phyloP scores from a whole-genome alignment of 73 alveolate species.

The Paraurostyla sp. region DNA sequence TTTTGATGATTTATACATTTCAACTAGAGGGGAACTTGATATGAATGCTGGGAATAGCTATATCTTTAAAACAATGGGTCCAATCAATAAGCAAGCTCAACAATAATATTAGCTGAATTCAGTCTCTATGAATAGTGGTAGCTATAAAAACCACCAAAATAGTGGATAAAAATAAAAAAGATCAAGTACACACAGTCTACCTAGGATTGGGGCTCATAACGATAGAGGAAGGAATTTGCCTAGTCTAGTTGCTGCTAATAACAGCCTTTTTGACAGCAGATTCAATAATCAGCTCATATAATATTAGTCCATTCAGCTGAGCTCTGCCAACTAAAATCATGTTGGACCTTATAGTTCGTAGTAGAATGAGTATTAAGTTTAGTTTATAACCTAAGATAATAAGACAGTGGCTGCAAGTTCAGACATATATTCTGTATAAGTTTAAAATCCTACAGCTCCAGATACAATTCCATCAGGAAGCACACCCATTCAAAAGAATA shows the following conservation, averaged over 20 bases:
- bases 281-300: neutral
- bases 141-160: neutral
- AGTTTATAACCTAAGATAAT: neutral
- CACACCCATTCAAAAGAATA: neutral
- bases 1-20: conserved; percentile 42
- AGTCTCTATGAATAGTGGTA: neutral
- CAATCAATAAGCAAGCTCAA: neutral
- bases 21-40: conserved; percentile 13
- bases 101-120: neutral
- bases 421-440: neutral
- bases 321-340: neutral
- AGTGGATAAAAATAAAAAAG: neutral
- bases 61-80: neutral
- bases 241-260: neutral
- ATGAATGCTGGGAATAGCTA: neutral
- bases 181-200: conserved; percentile 26
- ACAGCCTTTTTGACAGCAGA: neutral
- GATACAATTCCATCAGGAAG: neutral
- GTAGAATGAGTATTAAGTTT: neutral
- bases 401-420: too few species aligned
- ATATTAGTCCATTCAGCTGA: neutral
- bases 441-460: neutral
- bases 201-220: neutral
- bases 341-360: neutral
- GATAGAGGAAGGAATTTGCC: conserved; percentile 3